Percentiles rank a stretch among this genome's conserved stretches.
Evolutionary conservation across 202 grass and related monocot genomes (phyloP).

Genomic region (Panicum hallii): DNA sequence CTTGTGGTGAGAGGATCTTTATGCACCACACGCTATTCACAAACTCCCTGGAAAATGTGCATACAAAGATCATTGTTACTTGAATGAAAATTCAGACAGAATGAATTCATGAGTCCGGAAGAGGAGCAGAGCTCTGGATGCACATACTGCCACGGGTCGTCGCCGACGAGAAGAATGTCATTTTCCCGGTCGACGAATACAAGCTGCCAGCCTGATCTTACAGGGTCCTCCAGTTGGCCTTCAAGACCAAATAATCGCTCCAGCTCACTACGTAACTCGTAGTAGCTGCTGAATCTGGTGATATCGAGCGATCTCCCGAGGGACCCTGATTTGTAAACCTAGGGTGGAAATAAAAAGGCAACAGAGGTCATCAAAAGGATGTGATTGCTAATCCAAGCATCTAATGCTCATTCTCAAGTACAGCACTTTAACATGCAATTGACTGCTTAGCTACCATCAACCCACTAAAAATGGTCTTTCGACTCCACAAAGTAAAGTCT

Average conservation of each 20-base stretch:
- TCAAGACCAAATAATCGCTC: constrained; percentile 94
- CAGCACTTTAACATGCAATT: constrained; percentile 30
- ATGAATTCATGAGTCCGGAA: background rate
- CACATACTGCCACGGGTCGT: constrained; percentile 95
- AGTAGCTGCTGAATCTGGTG: constrained; percentile 83
- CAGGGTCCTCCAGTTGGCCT: constrained; percentile 76
- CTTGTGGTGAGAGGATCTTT: constrained; percentile 86
- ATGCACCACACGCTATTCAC: constrained; percentile 94
- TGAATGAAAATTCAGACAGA: constrained; percentile 4
- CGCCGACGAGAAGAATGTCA: constrained; percentile 94
- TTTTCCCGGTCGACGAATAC: constrained; percentile 98
- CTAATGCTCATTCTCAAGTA: constrained; percentile 11
- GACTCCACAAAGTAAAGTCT: background rate
- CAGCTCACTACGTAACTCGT: constrained; percentile 79
- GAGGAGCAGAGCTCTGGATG: background rate
- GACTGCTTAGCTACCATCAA: background rate
- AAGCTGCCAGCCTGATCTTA: constrained; percentile 99
- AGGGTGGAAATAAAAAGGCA: constrained; percentile 17
- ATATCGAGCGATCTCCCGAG: constrained; percentile 92
- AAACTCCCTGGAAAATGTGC: constrained; percentile 73
- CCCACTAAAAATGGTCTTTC: background rate
- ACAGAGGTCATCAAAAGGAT: background rate
- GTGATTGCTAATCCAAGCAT: background rate
- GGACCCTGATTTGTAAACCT: constrained; percentile 98
- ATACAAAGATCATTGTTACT: constrained; percentile 13